phyloP scores from a whole-genome alignment of 148 eudicot genomes.

The Pharnaceum exiguum region DNA sequence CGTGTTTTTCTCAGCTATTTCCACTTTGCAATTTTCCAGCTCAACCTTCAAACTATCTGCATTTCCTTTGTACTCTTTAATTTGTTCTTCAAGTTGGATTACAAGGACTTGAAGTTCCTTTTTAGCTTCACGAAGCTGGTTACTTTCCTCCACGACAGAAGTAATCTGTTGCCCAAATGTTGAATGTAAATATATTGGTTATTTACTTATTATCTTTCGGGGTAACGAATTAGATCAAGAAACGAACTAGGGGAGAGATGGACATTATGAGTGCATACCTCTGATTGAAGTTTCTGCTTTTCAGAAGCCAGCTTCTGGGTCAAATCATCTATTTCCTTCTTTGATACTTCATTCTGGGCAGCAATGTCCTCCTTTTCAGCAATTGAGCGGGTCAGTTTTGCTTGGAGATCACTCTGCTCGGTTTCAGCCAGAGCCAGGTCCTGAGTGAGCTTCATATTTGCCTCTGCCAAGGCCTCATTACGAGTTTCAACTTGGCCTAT shows the following conservation, averaged over 20 bases:
- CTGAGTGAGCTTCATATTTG: conserved; percentile 55
- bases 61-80: conserved; percentile 37
- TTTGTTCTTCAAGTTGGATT: conserved; percentile 50
- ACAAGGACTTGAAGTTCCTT: conserved; percentile 41
- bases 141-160: conserved; percentile 50
- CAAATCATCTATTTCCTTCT: conserved; percentile 56
- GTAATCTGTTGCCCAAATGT: conserved; percentile 41
- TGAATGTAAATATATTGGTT: not conserved
- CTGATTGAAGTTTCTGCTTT: conserved; percentile 57
- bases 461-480: conserved; percentile 44
- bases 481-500: conserved; percentile 40
- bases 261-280: conserved; percentile 34
- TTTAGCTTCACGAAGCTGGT: conserved; percentile 41
- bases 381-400: conserved; percentile 34
- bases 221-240: not conserved
- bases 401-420: conserved; percentile 45
- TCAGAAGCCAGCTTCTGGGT: conserved; percentile 55
- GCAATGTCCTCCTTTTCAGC: conserved; percentile 50
- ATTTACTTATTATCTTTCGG: not conserved
- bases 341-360: conserved; percentile 38
- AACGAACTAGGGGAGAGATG: not conserved
- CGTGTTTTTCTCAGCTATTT: conserved; percentile 37
- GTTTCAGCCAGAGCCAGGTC: conserved; percentile 52
- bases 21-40: conserved; percentile 37
- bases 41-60: conserved; percentile 40